These are phyloP conservation scores for Tylopilus cervinicoccineus DNA, from an alignment of 768 basidiomycete genomes.

Conservation along the genomic window DNA sequence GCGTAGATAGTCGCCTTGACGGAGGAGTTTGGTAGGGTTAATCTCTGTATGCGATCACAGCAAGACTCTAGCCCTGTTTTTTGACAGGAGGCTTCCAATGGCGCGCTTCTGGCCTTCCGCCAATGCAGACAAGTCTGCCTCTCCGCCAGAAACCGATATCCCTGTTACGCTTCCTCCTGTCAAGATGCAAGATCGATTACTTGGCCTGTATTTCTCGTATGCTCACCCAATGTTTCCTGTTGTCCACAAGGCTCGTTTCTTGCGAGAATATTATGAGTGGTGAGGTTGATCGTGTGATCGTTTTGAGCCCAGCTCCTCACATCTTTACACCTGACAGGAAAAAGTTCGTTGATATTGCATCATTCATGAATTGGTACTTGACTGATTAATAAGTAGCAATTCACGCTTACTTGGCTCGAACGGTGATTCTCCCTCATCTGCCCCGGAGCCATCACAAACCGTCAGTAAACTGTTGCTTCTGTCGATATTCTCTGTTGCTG, in stretches of 20 bases:
- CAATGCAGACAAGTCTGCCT: constrained; percentile 35
- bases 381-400: constrained; percentile 31
- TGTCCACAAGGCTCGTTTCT: constrained; percentile 67
- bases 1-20: constrained; percentile 63
- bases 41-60: constrained; percentile 4
- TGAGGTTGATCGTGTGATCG: constrained; percentile 22
- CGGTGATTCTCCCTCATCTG: constrained; percentile 8
- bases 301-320: constrained; percentile 3
- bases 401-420: constrained; percentile 29
- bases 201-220: constrained; percentile 77
- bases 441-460: constrained; percentile 54
- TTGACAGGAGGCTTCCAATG: constrained; percentile 64
- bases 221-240: constrained; percentile 83
- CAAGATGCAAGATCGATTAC: constrained; percentile 59
- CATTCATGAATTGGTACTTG: constrained; percentile 7
- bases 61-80: constrained; percentile 13
- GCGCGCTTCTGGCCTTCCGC: constrained; percentile 69
- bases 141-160: constrained; percentile 41
- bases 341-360: constrained; percentile 13
- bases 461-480: constrained; percentile 68
- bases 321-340: constrained; percentile 19
- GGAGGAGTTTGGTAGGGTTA: constrained; percentile 60
- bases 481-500: constrained; percentile 78
- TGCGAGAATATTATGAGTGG: constrained; percentile 58
- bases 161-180: constrained; percentile 55